Evolutionary conservation across 768 basidiomycete species (phyloP).

Genomic region (Tephrocybe sp.): DNA sequence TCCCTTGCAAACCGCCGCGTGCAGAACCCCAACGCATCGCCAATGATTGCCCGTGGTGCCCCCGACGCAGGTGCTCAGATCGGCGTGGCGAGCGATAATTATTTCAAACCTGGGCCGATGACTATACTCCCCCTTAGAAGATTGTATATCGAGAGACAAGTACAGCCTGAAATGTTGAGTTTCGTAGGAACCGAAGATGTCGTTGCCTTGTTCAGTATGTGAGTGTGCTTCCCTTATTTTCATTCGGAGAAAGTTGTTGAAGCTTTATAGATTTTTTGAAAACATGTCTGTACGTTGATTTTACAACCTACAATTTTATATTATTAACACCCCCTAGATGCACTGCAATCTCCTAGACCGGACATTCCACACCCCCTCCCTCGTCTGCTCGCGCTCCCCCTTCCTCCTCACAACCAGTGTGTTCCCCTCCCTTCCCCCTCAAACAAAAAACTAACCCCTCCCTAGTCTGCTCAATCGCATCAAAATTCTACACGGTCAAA

Average conservation of each 20-base stretch:
- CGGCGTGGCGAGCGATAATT: constrained; percentile 83
- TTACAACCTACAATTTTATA: constrained; percentile 7
- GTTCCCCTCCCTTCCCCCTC: constrained; percentile 26
- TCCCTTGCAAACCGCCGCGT: constrained; percentile 75
- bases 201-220: constrained; percentile 89
- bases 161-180: constrained; percentile 92
- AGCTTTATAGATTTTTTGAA: constrained; percentile 61
- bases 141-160: constrained; percentile 82
- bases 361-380: constrained; percentile 90
- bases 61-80: constrained; percentile 44
- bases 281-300: constrained; percentile 61
- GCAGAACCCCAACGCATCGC: constrained; percentile 42
- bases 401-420: constrained; percentile 91
- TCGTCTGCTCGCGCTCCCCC: constrained; percentile 92
- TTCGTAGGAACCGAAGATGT: constrained; percentile 90
- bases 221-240: constrained; percentile 29
- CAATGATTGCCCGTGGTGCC: constrained; percentile 37
- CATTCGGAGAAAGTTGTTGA: background rate
- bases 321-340: constrained; percentile 60
- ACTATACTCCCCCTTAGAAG: constrained; percentile 82
- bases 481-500: constrained; percentile 82
- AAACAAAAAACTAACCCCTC: background rate
- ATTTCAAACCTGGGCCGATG: constrained; percentile 94
- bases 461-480: constrained; percentile 91
- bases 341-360: constrained; percentile 82